These are phyloP conservation scores for Ceratobasidium sp. DNA, from an alignment of 1,284 basidiomycete genomes.

Conservation along the genomic window DNA sequence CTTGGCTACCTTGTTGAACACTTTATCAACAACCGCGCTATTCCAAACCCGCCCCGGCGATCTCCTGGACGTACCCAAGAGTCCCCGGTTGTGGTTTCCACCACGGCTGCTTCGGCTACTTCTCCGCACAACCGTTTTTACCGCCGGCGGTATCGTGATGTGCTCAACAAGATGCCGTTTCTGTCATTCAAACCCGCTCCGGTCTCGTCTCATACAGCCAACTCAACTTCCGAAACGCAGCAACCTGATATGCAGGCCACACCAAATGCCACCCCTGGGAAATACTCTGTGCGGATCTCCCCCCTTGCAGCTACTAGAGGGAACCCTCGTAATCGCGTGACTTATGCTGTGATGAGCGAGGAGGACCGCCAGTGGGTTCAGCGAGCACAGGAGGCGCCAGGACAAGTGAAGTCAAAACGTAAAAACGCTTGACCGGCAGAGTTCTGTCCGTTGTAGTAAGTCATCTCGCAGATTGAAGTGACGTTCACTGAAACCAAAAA, in stretches of 20 bases:
- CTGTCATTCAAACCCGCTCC: constrained; percentile 58
- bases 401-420: not conserved
- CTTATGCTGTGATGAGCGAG: constrained; percentile 27
- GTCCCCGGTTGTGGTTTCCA: not conserved
- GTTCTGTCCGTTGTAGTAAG: not conserved
- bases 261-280: constrained; percentile 16
- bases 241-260: not conserved
- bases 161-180: constrained; percentile 71
- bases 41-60: constrained; percentile 16
- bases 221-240: not conserved
- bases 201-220: not conserved
- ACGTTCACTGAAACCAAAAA: not conserved
- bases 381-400: constrained; percentile 6
- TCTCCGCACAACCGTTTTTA: constrained; percentile 70
- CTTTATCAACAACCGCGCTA: constrained; percentile 51
- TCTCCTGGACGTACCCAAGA: constrained; percentile 14
- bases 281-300: constrained; percentile 21
- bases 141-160: constrained; percentile 72
- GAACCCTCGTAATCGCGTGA: constrained; percentile 10
- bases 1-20: constrained; percentile 46
- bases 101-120: constrained; percentile 46
- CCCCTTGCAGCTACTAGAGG: constrained; percentile 29
- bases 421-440: not conserved
- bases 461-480: not conserved
- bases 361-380: constrained; percentile 36